phyloP scores from a whole-genome alignment of 225 moss, liverwort and hornwort species.

The Antitrichia curtipendula region DNA sequence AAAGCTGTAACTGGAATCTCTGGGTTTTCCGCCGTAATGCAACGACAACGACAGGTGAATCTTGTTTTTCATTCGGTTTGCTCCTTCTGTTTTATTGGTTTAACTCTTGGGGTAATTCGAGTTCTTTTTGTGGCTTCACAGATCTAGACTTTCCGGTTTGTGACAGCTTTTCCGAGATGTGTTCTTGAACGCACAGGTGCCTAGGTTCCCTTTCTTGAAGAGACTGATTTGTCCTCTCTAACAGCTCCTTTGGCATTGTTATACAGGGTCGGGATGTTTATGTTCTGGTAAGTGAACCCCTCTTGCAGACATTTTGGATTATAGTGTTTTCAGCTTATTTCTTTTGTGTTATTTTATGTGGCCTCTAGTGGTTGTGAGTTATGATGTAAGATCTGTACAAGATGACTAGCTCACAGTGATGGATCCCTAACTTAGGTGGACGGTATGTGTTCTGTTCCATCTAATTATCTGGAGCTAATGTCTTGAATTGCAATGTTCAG shows the following conservation, averaged over 20 bases:
- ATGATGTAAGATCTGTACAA: not conserved
- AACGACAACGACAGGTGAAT: conserved; percentile 72
- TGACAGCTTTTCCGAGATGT: not conserved
- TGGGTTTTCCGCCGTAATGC: conserved; percentile 64
- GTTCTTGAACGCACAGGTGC: not conserved
- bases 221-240: not conserved
- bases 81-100: not conserved
- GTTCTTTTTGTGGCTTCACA: not conserved
- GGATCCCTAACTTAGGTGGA: not conserved
- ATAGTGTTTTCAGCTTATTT: not conserved
- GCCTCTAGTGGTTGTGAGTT: not conserved
- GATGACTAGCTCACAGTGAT: not conserved
- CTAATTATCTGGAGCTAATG: not conserved
- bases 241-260: not conserved
- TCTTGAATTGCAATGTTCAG: conserved; percentile 23
- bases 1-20: conserved; percentile 80
- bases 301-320: not conserved
- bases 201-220: not conserved
- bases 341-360: not conserved
- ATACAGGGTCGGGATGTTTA: conserved; percentile 96
- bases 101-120: not conserved
- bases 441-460: not conserved
- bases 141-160: not conserved
- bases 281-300: conserved; percentile 45
- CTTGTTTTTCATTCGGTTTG: not conserved